Evolutionary conservation across 2,329 filamentous ascomycete species (phyloP).

Genomic region (Cadophora gregata): DNA sequence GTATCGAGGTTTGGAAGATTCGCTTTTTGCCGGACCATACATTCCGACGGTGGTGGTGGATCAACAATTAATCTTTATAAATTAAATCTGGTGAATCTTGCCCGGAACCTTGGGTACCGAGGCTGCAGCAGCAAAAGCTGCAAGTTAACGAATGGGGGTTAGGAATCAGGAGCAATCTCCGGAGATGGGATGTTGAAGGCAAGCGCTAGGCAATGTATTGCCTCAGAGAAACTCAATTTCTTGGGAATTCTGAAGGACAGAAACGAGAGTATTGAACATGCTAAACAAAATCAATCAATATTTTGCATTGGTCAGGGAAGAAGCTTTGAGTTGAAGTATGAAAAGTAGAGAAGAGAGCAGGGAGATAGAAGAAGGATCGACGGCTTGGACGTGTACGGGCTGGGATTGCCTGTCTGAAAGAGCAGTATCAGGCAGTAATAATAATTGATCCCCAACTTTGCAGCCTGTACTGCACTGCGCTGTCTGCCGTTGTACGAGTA

Average conservation of each 20-base stretch:
- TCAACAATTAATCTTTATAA: conserved; percentile 7
- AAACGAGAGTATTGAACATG: conserved; percentile 14
- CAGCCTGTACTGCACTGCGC: not conserved
- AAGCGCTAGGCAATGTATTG: not conserved
- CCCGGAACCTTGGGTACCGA: not conserved
- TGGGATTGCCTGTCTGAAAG: not conserved
- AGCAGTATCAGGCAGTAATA: conserved; percentile 11
- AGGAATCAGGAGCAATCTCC: not conserved
- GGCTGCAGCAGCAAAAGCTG: not conserved
- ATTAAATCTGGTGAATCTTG: conserved; percentile 5
- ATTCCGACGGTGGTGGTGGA: conserved; percentile 7
- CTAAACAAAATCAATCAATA: not conserved
- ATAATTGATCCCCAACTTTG: conserved; percentile 4
- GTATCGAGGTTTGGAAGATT: conserved; percentile 43
- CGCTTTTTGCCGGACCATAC: conserved; percentile 18
- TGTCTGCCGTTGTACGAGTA: conserved; percentile 1
- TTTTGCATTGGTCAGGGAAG: not conserved
- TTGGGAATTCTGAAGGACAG: not conserved
- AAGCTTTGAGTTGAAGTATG: conserved; percentile 8
- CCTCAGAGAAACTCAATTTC: not conserved
- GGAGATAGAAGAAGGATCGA: conserved; percentile 11
- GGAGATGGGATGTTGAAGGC: not conserved
- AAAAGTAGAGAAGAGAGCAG: not conserved
- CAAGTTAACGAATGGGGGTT: conserved; percentile 2
- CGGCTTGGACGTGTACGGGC: conserved; percentile 2